Conservation (phyloP, 2,329 filamentous ascomycete genomes). For the Penicillium sp. region DNA sequence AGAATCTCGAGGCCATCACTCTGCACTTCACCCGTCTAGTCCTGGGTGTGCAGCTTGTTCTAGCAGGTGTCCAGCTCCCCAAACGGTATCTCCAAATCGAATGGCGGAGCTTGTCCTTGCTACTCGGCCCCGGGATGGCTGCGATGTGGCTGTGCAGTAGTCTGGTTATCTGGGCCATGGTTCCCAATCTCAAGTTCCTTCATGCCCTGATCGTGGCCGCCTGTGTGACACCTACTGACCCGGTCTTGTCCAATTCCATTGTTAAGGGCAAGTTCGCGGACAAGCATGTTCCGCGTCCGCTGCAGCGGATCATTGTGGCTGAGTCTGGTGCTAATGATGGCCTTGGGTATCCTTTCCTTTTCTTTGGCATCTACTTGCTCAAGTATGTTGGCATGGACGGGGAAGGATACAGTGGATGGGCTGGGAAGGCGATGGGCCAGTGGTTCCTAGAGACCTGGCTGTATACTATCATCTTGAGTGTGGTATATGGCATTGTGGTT, state of each 20-base stretch:
- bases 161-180: slow-evolving; percentile 76
- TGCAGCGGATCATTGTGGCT: slow-evolving; percentile 80
- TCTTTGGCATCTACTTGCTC: slow-evolving; percentile 81
- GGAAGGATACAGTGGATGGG: slow-evolving; percentile 62
- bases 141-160: slow-evolving; percentile 87
- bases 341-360: slow-evolving; percentile 85
- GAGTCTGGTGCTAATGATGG: slow-evolving; percentile 92
- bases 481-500: slow-evolving; percentile 76
- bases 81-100: slow-evolving; percentile 78
- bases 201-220: slow-evolving; percentile 81
- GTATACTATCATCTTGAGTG: slow-evolving; percentile 79
- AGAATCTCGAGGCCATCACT: slow-evolving; percentile 73
- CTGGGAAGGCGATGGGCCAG: slow-evolving; percentile 70
- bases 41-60: slow-evolving; percentile 85
- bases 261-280: slow-evolving; percentile 94
- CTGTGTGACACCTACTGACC: slow-evolving; percentile 91
- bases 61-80: slow-evolving; percentile 86
- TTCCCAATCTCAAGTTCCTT: slow-evolving; percentile 73
- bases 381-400: slow-evolving; percentile 71
- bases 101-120: slow-evolving; percentile 75
- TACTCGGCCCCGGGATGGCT: slow-evolving; percentile 84
- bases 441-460: slow-evolving; percentile 89
- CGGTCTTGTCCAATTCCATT: slow-evolving; percentile 84
- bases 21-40: slow-evolving; percentile 86
- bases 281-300: slow-evolving; percentile 79